Conservation (phyloP, 306 rosid genomes). For the Lathyrus aphaca region DNA sequence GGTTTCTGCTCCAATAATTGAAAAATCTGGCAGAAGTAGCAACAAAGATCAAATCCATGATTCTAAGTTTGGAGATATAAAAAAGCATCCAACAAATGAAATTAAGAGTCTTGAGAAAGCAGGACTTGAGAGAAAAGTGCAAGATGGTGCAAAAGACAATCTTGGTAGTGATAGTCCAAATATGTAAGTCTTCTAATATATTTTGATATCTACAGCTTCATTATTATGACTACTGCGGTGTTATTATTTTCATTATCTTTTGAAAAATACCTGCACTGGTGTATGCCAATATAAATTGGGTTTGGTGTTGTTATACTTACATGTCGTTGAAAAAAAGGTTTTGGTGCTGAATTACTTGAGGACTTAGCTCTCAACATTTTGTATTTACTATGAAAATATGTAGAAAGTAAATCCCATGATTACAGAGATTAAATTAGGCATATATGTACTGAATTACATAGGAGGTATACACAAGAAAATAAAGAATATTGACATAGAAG, state of each 20-base stretch:
- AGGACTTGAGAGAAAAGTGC: slow-evolving; percentile 34
- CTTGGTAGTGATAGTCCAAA: slow-evolving; percentile 41
- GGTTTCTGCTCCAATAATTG: slow-evolving; percentile 38
- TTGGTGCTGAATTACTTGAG: not conserved
- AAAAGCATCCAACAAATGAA: slow-evolving; percentile 34
- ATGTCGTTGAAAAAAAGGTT: not conserved
- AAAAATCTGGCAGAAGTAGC: slow-evolving; percentile 36
- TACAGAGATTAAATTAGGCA: not conserved
- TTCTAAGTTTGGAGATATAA: slow-evolving; percentile 35
- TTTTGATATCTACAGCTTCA: slow-evolving; percentile 1
- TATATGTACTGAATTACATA: not conserved
- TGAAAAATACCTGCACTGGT: slow-evolving; percentile 16
- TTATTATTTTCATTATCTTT: slow-evolving; percentile 26
- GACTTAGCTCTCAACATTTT: slow-evolving; percentile 4
- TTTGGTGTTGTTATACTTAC: slow-evolving; percentile 2
- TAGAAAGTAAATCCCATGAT: not conserved
- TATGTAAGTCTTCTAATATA: slow-evolving; percentile 50
- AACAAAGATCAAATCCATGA: slow-evolving; percentile 38
- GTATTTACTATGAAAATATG: not conserved
- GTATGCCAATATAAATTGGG: slow-evolving; percentile 20
- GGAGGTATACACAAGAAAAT: not conserved
- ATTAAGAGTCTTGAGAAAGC: slow-evolving; percentile 37
- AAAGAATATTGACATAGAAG: not conserved
- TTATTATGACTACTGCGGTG: not conserved
- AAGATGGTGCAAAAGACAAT: slow-evolving; percentile 35